phyloP scores from a whole-genome alignment of 208 protist species.

The Leishmania aethiopica region DNA sequence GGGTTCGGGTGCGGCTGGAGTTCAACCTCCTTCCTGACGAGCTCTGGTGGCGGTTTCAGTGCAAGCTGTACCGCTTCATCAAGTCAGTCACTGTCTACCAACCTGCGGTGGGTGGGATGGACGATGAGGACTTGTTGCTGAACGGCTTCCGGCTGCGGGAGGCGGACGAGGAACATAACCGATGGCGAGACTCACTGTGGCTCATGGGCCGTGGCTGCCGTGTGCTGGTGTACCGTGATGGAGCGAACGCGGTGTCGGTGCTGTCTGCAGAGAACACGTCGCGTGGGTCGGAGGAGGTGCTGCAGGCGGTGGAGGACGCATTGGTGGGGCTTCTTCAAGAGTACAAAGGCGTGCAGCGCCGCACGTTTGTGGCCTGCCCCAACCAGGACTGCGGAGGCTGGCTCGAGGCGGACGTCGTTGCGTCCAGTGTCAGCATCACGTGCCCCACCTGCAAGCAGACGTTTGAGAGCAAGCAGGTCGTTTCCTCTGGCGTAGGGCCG shows the following conservation, averaged over 20 bases:
- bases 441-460: conserved; percentile 59
- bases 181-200: conserved; percentile 89
- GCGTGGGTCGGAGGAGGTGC: conserved; percentile 56
- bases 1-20: conserved; percentile 66
- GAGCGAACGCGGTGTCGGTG: conserved; percentile 53
- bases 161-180: conserved; percentile 84
- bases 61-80: conserved; percentile 57
- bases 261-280: conserved; percentile 59
- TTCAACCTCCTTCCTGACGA: conserved; percentile 91
- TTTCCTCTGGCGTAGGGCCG: conserved; percentile 37
- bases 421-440: conserved; percentile 39
- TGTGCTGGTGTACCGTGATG: conserved; percentile 79
- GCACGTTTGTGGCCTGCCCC: conserved; percentile 63
- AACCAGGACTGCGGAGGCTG: conserved; percentile 68
- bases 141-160: conserved; percentile 71
- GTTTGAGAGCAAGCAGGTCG: conserved; percentile 55
- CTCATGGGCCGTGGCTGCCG: conserved; percentile 60
- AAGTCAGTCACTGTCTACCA: conserved; percentile 70
- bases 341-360: conserved; percentile 72
- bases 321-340: conserved; percentile 60
- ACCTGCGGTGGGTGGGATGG: conserved; percentile 29
- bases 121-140: conserved; percentile 59
- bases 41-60: conserved; percentile 87
- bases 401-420: conserved; percentile 57
- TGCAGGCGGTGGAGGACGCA: conserved; percentile 61